Percentiles rank a stretch among this genome's conserved stretches.
Conservation (phyloP, 805 yeast species). For the Martiniozyma abietophila region DNA sequence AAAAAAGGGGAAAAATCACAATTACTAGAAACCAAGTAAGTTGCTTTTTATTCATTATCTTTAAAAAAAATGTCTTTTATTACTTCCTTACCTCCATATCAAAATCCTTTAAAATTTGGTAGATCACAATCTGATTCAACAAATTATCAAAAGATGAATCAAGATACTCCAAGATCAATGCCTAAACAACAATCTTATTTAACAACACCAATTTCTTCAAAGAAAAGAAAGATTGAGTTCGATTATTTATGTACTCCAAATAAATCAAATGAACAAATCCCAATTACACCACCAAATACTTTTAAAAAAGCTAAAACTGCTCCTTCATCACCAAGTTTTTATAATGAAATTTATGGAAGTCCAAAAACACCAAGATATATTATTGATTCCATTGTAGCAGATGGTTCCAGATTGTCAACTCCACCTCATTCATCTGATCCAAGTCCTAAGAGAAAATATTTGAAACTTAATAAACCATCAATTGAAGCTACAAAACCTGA, state of each 20-base stretch:
- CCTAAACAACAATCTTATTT: too few relatives aligned
- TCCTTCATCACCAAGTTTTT: constrained; percentile 23
- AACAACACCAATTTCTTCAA: not conserved
- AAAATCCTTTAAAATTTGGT: constrained; percentile 20
- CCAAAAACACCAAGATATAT: constrained; percentile 19
- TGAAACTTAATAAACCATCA: constrained; percentile 14
- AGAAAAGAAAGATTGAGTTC: constrained; percentile 5
- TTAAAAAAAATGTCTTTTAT: too few relatives aligned
- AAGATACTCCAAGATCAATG: constrained; percentile 13
- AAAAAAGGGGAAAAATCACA: too few relatives aligned
- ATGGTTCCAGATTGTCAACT: not conserved
- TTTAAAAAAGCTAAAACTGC: constrained; percentile 22
- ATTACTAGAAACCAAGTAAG: too few relatives aligned
- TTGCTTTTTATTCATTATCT: too few relatives aligned
- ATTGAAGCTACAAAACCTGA: constrained; percentile 14
- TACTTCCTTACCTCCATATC: too few relatives aligned
- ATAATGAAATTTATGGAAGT: constrained; percentile 5
- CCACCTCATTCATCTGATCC: constrained; percentile 10
- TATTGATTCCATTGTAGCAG: not conserved
- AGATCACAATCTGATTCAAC: constrained; percentile 28
- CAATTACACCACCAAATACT: constrained; percentile 11
- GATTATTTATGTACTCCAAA: constrained; percentile 9
- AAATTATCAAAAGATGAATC: constrained; percentile 19
- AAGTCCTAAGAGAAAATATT: constrained; percentile 11
- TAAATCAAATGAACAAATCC: constrained; percentile 1